phyloP scores from a whole-genome alignment of 371 early-diverging fungal genomes.

The Rhizopus arrhizus region DNA sequence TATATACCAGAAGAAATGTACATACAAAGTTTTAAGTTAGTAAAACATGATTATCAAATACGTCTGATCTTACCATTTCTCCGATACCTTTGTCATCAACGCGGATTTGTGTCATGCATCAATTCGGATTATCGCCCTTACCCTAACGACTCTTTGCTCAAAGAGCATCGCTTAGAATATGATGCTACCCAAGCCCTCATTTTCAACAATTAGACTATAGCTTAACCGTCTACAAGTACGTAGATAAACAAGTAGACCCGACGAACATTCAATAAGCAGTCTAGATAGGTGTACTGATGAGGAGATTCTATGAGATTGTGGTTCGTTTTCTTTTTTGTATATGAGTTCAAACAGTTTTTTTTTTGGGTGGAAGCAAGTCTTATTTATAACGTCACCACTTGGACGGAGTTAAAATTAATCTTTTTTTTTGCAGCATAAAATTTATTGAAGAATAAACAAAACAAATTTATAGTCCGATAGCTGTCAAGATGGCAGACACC shows the following conservation, averaged over 20 bases:
- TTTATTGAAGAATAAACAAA: too few species aligned
- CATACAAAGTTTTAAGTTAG: constrained; percentile 14
- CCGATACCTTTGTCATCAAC: constrained; percentile 13
- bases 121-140: constrained; percentile 17
- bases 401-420: too few species aligned
- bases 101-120: constrained; percentile 14
- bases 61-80: constrained; percentile 14
- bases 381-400: too few species aligned
- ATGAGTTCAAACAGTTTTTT: constrained; percentile 12
- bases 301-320: constrained; percentile 15
- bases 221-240: constrained; percentile 7
- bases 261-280: constrained; percentile 15
- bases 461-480: too few species aligned
- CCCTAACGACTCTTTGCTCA: constrained; percentile 16
- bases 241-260: constrained; percentile 9
- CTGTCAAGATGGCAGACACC: too few species aligned
- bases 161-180: constrained; percentile 15
- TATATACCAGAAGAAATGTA: constrained; percentile 16
- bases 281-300: constrained; percentile 14
- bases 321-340: constrained; percentile 9
- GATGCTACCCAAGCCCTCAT: constrained; percentile 17
- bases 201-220: constrained; percentile 11
- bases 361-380: constrained; percentile 10
- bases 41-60: constrained; percentile 15
- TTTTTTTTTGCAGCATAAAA: too few species aligned